A percentile compares a stretch with the other conserved stretches of the same genome.
Conservation (phyloP, 202 grass and related monocot species). For the Schoenoplectus triqueter region DNA sequence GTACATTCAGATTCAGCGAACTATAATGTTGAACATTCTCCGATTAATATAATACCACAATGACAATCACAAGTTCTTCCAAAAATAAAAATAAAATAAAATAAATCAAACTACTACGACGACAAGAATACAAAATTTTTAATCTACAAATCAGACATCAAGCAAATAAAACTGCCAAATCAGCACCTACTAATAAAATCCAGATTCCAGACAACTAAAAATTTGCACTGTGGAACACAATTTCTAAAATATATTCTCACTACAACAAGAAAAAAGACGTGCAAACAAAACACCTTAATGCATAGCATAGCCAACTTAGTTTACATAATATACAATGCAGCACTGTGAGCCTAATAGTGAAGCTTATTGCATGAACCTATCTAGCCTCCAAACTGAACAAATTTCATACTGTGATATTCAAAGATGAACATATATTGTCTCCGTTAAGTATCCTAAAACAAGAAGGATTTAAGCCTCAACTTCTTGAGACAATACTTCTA, state of each 20-base stretch:
- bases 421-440: slow-evolving; percentile 19
- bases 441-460: slow-evolving; percentile 27
- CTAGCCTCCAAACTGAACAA: slow-evolving; percentile 9
- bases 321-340: slow-evolving; percentile 43
- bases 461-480: slow-evolving; percentile 40
- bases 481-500: slow-evolving; percentile 51
- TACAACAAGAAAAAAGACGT: background rate
- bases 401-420: slow-evolving; percentile 18
- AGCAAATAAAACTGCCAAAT: slow-evolving; percentile 27
- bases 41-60: background rate
- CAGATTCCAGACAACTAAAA: slow-evolving; percentile 11
- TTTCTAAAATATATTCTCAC: slow-evolving; percentile 22
- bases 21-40: background rate
- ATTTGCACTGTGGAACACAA: slow-evolving; percentile 15
- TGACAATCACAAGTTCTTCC: background rate
- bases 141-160: slow-evolving; percentile 22
- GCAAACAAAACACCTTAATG: slow-evolving; percentile 23
- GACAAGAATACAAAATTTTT: slow-evolving; percentile 8
- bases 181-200: slow-evolving; percentile 7
- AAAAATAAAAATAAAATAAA: background rate
- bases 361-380: slow-evolving; percentile 33
- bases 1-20: too few species aligned
- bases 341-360: slow-evolving; percentile 19
- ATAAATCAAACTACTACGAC: slow-evolving; percentile 8
- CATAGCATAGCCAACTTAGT: slow-evolving; percentile 31